These are phyloP conservation scores for Dothiorella sarmentorum DNA, from an alignment of 2,329 filamentous ascomycete species.

Conservation along the genomic window DNA sequence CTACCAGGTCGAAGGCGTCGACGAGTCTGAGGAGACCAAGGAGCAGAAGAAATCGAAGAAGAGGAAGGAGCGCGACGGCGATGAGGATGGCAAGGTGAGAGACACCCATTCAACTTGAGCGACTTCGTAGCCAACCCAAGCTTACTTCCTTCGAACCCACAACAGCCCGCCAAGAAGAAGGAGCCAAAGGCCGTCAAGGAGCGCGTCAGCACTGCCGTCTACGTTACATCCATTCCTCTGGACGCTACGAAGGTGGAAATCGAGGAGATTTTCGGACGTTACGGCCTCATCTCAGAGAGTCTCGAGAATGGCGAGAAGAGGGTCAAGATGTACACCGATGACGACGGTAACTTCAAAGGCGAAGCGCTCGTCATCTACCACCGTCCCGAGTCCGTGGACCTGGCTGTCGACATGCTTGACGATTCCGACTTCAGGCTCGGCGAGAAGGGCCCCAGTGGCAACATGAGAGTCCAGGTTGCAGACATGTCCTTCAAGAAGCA, in stretches of 20 bases:
- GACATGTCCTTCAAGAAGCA: constrained; percentile 91
- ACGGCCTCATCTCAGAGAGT: constrained; percentile 88
- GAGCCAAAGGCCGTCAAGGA: too few species aligned
- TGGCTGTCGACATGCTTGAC: constrained; percentile 77
- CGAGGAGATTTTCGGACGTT: constrained; percentile 79
- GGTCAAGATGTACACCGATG: constrained; percentile 88
- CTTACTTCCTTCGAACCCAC: constrained; percentile 12
- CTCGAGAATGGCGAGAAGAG: constrained; percentile 83
- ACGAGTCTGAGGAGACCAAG: constrained; percentile 27
- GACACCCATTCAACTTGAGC: background rate
- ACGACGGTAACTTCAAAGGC: constrained; percentile 82
- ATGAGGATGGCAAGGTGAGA: constrained; percentile 1
- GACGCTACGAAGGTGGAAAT: constrained; percentile 81
- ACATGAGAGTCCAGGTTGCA: constrained; percentile 77
- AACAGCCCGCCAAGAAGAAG: background rate
- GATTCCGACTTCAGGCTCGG: constrained; percentile 76
- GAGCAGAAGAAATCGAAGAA: background rate
- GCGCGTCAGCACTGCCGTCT: constrained; percentile 52
- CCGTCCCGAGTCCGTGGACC: constrained; percentile 85
- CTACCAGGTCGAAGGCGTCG: constrained; percentile 55
- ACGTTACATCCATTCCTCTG: constrained; percentile 79
- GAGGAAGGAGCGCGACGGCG: background rate
- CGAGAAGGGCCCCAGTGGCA: constrained; percentile 48
- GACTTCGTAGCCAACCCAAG: constrained; percentile 28
- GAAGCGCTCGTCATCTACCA: constrained; percentile 93